These are phyloP conservation scores for Debaryomycetaceae sp. DNA, from an alignment of 1,139 yeast species.

Conservation along the genomic window DNA sequence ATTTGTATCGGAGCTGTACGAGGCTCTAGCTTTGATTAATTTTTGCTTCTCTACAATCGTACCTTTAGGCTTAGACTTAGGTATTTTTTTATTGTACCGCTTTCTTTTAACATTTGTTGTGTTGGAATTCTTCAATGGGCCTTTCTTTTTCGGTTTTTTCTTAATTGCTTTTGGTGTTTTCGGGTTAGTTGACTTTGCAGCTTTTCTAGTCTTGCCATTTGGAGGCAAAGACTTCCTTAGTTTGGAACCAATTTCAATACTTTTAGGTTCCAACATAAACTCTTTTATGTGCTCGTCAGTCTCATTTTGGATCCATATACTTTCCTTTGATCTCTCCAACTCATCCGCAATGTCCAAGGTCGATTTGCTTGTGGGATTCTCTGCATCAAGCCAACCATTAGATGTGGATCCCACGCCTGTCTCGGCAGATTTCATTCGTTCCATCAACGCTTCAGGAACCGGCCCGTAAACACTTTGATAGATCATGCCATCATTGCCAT, in stretches of 20 bases:
- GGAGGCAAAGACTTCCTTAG: not conserved
- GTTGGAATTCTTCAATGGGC: not conserved
- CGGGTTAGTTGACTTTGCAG: not conserved
- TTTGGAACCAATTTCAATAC: not conserved
- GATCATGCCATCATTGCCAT: slow-evolving; percentile 10
- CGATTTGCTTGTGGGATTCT: not conserved
- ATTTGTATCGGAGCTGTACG: not conserved
- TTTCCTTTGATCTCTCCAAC: not conserved
- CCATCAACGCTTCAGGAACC: slow-evolving; percentile 5
- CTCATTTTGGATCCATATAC: not conserved
- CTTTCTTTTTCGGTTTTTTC: not conserved
- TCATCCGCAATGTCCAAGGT: not conserved
- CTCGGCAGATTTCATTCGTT: not conserved
- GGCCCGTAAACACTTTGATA: slow-evolving; percentile 10
- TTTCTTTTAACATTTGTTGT: not conserved
- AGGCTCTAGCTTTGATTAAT: not conserved
- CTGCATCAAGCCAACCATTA: not conserved
- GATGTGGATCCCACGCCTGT: not conserved
- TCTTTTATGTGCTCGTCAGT: not conserved
- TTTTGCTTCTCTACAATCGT: not conserved
- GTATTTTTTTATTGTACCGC: not conserved
- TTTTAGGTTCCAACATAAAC: not conserved
- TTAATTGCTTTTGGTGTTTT: not conserved
- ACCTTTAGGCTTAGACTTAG: not conserved
- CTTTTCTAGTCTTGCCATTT: not conserved